phyloP scores from a whole-genome alignment of 2,329 filamentous ascomycete genomes.

The Colletotrichum costaricense region DNA sequence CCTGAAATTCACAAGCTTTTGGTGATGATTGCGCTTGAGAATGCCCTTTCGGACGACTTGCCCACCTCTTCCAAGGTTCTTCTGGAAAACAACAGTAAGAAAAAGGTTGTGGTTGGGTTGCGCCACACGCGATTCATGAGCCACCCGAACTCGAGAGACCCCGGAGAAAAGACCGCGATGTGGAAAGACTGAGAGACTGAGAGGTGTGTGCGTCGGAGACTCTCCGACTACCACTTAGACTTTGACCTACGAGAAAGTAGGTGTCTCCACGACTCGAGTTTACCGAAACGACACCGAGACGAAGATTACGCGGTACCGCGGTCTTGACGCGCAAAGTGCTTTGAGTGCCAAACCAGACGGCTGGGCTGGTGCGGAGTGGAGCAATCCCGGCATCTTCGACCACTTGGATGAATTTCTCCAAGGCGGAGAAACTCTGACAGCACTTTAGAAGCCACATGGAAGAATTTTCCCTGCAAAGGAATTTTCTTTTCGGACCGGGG shows the following conservation, averaged over 20 bases:
- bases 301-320: not conserved
- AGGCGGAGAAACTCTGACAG: not conserved
- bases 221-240: not conserved
- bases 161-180: not conserved
- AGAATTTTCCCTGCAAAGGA: conserved; percentile 8
- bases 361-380: not conserved
- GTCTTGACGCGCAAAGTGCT: not conserved
- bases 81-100: not conserved
- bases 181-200: not conserved
- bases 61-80: conserved; percentile 20
- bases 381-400: not conserved
- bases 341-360: not conserved
- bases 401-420: not conserved
- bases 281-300: conserved; percentile 17
- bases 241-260: not conserved
- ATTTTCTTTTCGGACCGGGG: not conserved
- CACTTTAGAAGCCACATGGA: not conserved
- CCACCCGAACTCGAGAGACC: not conserved
- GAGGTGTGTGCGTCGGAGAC: not conserved
- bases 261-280: not conserved
- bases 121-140: conserved; percentile 14
- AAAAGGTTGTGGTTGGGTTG: not conserved
- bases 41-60: conserved; percentile 2
- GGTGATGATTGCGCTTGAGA: conserved; percentile 15
- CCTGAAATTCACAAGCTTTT: conserved; percentile 13